phyloP scores from a whole-genome alignment of 208 protist species.

The Leishmania braziliensis region DNA sequence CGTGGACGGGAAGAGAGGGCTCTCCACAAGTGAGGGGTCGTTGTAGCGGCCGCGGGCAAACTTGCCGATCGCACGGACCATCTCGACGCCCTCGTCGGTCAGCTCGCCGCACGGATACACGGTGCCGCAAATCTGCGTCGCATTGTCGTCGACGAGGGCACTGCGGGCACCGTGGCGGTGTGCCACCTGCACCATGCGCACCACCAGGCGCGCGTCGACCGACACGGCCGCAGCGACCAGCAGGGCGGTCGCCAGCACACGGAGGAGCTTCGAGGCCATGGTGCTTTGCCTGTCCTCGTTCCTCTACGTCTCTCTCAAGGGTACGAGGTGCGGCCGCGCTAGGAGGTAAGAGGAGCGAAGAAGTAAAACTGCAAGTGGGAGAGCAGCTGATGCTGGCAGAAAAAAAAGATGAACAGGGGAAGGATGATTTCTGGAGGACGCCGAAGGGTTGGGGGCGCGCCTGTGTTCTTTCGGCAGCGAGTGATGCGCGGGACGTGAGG shows the following conservation, averaged over 20 bases:
- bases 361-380: not conserved
- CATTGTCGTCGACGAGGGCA: constrained; percentile 32
- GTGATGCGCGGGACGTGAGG: too few relatives aligned
- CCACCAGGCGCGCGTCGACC: constrained; percentile 26
- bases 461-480: not conserved
- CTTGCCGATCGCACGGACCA: constrained; percentile 38
- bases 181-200: constrained; percentile 47
- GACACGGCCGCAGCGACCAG: constrained; percentile 17
- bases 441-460: not conserved
- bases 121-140: constrained; percentile 34
- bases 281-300: not conserved
- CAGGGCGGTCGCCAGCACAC: constrained; percentile 13
- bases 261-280: constrained; percentile 4
- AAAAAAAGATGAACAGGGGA: not conserved
- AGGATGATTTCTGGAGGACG: not conserved
- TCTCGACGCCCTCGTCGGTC: constrained; percentile 38
- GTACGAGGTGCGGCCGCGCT: not conserved
- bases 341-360: not conserved
- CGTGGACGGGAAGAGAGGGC: constrained; percentile 38
- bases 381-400: not conserved
- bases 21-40: constrained; percentile 36
- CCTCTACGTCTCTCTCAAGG: not conserved
- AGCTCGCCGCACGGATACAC: constrained; percentile 49
- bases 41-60: constrained; percentile 52
- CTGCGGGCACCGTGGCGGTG: constrained; percentile 52